Evolutionary conservation across 2,329 filamentous ascomycete genomes (phyloP).

Genomic region (Trichophyton verrucosum): DNA sequence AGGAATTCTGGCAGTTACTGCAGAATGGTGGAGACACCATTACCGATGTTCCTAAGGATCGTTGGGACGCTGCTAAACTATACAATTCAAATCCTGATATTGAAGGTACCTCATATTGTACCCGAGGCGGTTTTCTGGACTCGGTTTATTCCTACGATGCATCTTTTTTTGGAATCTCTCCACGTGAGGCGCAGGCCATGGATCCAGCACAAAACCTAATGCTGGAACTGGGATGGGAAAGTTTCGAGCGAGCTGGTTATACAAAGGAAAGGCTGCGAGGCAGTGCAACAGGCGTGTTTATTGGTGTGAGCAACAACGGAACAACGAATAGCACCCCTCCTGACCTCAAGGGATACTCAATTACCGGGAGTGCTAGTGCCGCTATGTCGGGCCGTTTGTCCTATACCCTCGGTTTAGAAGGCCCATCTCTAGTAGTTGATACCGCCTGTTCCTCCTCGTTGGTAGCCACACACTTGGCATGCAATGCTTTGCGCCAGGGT

Average conservation of each 20-base stretch:
- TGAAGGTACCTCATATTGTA: background rate
- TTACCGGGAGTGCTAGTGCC: conserved; percentile 1
- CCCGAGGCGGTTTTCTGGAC: conserved; percentile 1
- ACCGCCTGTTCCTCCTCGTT: conserved; percentile 13
- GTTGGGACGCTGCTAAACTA: conserved; percentile 1
- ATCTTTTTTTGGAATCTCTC: background rate
- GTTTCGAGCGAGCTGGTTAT: conserved; percentile 69
- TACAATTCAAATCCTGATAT: conserved; percentile 1
- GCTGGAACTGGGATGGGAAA: conserved; percentile 65
- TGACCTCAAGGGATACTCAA: conserved; percentile 2
- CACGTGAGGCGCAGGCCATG: conserved; percentile 12
- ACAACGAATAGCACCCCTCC: background rate
- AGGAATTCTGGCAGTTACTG: conserved; percentile 3
- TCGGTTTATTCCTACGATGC: conserved; percentile 1
- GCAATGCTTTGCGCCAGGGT: conserved; percentile 19
- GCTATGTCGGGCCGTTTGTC: conserved; percentile 11
- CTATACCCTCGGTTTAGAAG: conserved; percentile 9
- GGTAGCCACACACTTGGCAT: conserved; percentile 23
- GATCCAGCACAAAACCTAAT: conserved; percentile 57
- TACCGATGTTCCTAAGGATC: conserved; percentile 4
- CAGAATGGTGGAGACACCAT: background rate
- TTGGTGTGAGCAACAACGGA: background rate
- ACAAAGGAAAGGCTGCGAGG: background rate
- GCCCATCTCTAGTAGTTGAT: conserved; percentile 12
- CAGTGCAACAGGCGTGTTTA: background rate